Evolutionary conservation across 2,329 filamentous ascomycete genomes (phyloP), one percentile per base, ranked within the genome.

Genomic region (Rasamsonia emersonii): DNA sequence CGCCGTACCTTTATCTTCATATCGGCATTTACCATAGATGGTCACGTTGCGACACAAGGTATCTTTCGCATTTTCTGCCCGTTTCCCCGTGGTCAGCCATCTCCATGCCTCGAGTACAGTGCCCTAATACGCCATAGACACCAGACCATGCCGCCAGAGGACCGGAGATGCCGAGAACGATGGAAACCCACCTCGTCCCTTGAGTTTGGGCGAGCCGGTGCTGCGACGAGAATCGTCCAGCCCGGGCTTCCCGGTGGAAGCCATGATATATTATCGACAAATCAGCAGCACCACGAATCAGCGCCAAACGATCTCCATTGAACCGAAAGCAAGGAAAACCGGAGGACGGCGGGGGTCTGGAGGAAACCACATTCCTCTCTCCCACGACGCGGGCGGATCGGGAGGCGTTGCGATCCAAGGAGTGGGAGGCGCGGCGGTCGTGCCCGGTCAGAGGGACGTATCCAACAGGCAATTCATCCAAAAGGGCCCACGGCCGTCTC

Each of bases 1-100:
- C 29, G 39, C 29, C 27, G 38, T 53, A 64, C 84, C 86, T 63
- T 84, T 80, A 54, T 93, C 85, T 65, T 93, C 84, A 61, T 86
- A 93, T 43, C 86, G 81, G 59, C 86, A 95, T 61, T 89, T 83
- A 35, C 86, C 86, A 58, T 93, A 94, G 49, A 95, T 93, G 40
- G 86, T 74, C 40, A 95, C 81, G 62, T 95, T 94, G 53, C 86
- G 81, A 64, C 86, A 95, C 36, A 89, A 73, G 5, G 85, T 93
- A 56, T 93, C 86, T 63, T 89, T 93, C 32, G 75, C 67, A 58
- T 82, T 83, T 63, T 84, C 80, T 82, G 43, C 34, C 18, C 24
- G 19, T 29, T 10, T 18, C 28, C 26, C 7, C 18, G 3, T 8
- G n/a, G 26, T 41, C 27, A 41, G 39, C 23, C 24, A 32, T 15